Evolutionary conservation across 305 asterid species (phyloP).

Genomic region (Plantago rigida): DNA sequence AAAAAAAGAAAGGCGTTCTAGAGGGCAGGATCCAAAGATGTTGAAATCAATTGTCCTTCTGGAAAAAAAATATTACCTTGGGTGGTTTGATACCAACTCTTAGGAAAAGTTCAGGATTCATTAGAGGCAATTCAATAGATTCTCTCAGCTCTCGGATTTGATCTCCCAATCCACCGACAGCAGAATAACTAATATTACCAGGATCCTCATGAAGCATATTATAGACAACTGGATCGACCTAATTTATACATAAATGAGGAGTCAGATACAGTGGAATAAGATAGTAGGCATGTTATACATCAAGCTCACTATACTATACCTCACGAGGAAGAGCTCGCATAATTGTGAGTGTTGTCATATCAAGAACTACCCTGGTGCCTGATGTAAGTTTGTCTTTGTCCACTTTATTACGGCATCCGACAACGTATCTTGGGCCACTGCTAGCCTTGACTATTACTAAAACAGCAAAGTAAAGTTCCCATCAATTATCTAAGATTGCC

Average conservation of each 20-base stretch:
- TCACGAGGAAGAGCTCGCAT: conserved; percentile 99
- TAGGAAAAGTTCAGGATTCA: conserved; percentile 91
- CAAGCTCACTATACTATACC: conserved; percentile 31
- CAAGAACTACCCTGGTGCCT: conserved; percentile 88
- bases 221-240: conserved; percentile 97
- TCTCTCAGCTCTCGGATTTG: conserved; percentile 92
- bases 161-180: conserved; percentile 94
- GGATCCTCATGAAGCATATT: conserved; percentile 96
- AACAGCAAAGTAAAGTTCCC: conserved; percentile 20
- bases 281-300: conserved; percentile 8
- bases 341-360: conserved; percentile 67
- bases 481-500: conserved; percentile 9
- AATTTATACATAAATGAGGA: conserved; percentile 40
- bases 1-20: neutral
- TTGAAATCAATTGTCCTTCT: no score
- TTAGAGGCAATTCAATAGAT: conserved; percentile 52
- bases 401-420: conserved; percentile 93
- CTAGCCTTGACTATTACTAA: conserved; percentile 94
- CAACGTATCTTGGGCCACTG: conserved; percentile 97
- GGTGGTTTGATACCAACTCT: conserved; percentile 97
- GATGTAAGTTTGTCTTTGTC: conserved; percentile 84
- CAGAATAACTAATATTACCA: conserved; percentile 90
- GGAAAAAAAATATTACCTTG: conserved; percentile 39
- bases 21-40: neutral
- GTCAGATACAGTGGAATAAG: neutral